Evolutionary conservation across 208 protist genomes (phyloP), one percentile per base, ranked within the genome.

Genomic region (Sergeia podlipaevii): DNA sequence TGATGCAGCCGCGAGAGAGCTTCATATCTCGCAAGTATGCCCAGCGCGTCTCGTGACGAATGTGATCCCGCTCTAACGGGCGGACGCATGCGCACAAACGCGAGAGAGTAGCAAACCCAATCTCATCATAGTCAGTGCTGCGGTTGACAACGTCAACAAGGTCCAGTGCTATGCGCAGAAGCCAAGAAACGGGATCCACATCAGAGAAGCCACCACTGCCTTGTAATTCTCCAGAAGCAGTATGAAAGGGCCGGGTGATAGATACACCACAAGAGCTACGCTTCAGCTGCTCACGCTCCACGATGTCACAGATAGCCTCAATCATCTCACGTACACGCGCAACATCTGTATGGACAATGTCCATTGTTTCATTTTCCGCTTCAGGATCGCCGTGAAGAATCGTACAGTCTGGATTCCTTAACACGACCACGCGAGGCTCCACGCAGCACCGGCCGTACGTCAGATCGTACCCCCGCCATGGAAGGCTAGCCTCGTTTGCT

Each of bases 61-160:
- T 81, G 61, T 89, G 70, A n/a, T 51, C 49, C 0, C 15, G 6
- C 45, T 87, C 60, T 33, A 68, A 26, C 3, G 80, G 79, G 10
- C 80, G 75, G 24, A 91, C 44, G 0, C 74, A 55, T 27, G 55
- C 39, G 53, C 79, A 89, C 32, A 95, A 62, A 6, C 64, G 64
- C 3, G 62, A 42, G 20, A 91, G 62, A 13, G 65, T 59, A 24
- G 71, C 44, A 43, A 88, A 95, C 0, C 76, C 81, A 20, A 95
- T 51, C 45, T 90, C 84, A 49, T 95, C 88, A 24, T 50, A 81
- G 34, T 77, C 74, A 13, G 79, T 91, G 29, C 71, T 87, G 36
- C 23, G 45, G 50, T 88, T 91, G 55, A 91, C 71, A 5, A 80
- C 41, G 51, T 81, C 77, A 8, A 91, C 53, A 8, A 85, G 38